These are phyloP conservation scores for Casuarina equisetifolia DNA, from an alignment of 306 rosid species.

Conservation along the genomic window DNA sequence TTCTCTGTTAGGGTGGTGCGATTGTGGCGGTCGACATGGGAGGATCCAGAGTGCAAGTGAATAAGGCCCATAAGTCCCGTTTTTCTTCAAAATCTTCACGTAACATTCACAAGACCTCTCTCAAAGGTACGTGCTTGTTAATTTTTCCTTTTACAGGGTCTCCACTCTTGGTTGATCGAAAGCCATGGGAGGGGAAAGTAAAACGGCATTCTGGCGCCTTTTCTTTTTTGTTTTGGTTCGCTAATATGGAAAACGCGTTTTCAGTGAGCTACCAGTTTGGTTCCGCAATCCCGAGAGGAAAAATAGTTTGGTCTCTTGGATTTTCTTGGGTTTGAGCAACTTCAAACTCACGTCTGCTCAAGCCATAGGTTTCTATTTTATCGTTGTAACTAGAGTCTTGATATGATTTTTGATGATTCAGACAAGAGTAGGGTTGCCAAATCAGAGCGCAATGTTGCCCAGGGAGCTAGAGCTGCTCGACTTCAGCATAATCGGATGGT, in stretches of 20 bases:
- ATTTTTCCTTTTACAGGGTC: neutral
- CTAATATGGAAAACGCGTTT: neutral
- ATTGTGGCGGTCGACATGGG: constrained; percentile 46
- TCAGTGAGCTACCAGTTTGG: neutral
- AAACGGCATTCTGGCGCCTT: neutral
- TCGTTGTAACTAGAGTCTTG: neutral
- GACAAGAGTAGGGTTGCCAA: constrained; percentile 49
- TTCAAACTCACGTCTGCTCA: neutral
- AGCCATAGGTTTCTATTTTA: neutral
- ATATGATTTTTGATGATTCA: constrained; percentile 33
- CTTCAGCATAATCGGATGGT: constrained; percentile 85
- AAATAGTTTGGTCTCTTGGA: neutral
- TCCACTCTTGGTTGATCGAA: neutral
- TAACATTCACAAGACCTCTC: constrained; percentile 60
- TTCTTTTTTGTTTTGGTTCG: neutral
- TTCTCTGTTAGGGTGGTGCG: neutral
- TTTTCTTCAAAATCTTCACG: constrained; percentile 76
- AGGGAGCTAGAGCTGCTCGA: constrained; percentile 81
- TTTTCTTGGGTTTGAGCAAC: neutral
- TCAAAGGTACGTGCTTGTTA: constrained; percentile 38
- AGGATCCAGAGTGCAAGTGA: constrained; percentile 58
- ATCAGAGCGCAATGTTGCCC: constrained; percentile 53
- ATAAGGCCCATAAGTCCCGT: constrained; percentile 75
- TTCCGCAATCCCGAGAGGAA: neutral
- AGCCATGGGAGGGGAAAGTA: neutral